Conservation (phyloP, 306 rosid genomes). For the Inga leiocalycina region DNA sequence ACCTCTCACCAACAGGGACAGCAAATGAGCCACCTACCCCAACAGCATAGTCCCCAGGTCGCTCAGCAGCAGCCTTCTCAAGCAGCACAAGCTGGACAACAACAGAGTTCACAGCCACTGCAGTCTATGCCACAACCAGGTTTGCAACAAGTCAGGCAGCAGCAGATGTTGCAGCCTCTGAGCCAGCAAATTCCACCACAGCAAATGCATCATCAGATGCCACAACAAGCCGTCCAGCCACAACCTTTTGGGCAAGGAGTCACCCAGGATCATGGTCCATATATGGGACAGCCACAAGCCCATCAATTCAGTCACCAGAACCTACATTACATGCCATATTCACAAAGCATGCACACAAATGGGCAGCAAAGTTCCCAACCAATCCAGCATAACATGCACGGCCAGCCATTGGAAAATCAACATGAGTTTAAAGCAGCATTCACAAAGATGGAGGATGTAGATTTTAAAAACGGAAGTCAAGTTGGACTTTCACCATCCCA, state of each 20-base stretch:
- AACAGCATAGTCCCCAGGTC: conserved; percentile 57
- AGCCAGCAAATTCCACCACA: conserved; percentile 58
- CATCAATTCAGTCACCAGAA: conserved; percentile 68
- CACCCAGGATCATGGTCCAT: conserved; percentile 60
- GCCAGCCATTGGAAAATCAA: conserved; percentile 63
- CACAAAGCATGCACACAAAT: conserved; percentile 54
- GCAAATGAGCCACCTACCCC: conserved; percentile 52
- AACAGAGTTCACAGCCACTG: conserved; percentile 49
- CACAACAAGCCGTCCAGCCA: conserved; percentile 48
- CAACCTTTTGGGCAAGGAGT: conserved; percentile 64
- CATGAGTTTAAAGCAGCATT: conserved; percentile 54
- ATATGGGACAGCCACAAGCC: conserved; percentile 57
- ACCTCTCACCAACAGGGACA: conserved; percentile 56
- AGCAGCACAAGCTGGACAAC: conserved; percentile 54
- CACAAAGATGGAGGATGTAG: conserved; percentile 63
- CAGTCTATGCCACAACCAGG: conserved; percentile 58
- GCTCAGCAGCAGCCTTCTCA: conserved; percentile 62
- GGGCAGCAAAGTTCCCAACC: conserved; percentile 68
- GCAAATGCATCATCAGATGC: conserved; percentile 58
- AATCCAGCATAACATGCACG: conserved; percentile 53
- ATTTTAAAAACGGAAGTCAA: conserved; percentile 69
- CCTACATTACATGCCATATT: conserved; percentile 72
- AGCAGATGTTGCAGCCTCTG: conserved; percentile 57
- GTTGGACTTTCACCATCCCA: conserved; percentile 76
- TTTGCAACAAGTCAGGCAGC: conserved; percentile 46